Percentiles rank a stretch among this genome's conserved stretches.
phyloP scores from a whole-genome alignment of 345 rosid species.

The Populus pruinosa region DNA sequence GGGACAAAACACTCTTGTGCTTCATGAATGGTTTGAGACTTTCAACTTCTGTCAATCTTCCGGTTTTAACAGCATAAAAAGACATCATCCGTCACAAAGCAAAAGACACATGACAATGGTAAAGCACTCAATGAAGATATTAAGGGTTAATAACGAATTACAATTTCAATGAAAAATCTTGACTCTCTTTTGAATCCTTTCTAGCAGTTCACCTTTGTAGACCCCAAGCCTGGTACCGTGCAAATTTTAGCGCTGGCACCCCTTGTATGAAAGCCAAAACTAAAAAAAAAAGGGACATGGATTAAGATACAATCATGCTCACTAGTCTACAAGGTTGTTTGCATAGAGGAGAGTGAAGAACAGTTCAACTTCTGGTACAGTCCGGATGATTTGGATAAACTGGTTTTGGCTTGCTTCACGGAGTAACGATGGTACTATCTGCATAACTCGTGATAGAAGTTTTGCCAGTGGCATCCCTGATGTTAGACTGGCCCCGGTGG shows the following conservation, averaged over 20 bases:
- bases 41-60: not conserved
- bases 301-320: slow-evolving; percentile 19
- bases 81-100: not conserved
- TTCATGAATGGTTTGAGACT: not conserved
- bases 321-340: slow-evolving; percentile 38
- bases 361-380: slow-evolving; percentile 63
- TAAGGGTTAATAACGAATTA: slow-evolving; percentile 7
- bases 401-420: slow-evolving; percentile 61
- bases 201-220: not conserved
- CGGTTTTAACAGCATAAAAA: not conserved
- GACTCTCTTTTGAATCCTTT: slow-evolving; percentile 2
- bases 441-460: slow-evolving; percentile 72
- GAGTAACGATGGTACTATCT: slow-evolving; percentile 44
- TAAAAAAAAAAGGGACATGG: not conserved
- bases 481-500: slow-evolving; percentile 33
- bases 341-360: slow-evolving; percentile 86
- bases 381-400: slow-evolving; percentile 48
- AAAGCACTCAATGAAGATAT: not conserved
- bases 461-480: slow-evolving; percentile 69
- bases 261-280: slow-evolving; percentile 18
- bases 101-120: not conserved
- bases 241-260: slow-evolving; percentile 12
- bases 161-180: slow-evolving; percentile 13
- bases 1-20: not conserved
- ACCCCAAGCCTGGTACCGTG: slow-evolving; percentile 8